These are phyloP conservation scores for Botrytis pseudocinerea DNA, from an alignment of 2,329 filamentous ascomycete species.

Conservation along the genomic window DNA sequence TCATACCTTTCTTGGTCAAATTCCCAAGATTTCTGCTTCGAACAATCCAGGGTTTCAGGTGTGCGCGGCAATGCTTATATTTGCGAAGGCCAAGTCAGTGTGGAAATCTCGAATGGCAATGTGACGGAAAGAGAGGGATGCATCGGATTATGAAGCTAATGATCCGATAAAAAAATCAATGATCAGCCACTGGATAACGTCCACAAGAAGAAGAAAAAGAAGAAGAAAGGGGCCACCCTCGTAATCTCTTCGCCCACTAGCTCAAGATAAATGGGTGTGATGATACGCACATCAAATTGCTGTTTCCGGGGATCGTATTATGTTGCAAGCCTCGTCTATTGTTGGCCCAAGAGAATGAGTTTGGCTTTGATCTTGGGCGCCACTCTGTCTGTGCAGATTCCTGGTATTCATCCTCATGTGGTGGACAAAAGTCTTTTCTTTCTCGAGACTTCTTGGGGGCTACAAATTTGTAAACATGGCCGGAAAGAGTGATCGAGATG, in stretches of 20 bases:
- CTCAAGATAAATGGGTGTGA: background rate
- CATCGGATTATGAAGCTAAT: background rate
- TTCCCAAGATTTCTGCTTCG: background rate
- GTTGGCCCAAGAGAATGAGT: slow-evolving; percentile 4
- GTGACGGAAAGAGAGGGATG: slow-evolving; percentile 3
- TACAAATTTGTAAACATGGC: background rate
- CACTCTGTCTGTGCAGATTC: slow-evolving; percentile 3
- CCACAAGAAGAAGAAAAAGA: background rate
- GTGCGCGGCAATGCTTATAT: background rate
- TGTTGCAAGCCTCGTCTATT: background rate
- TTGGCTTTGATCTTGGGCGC: background rate
- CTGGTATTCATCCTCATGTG: background rate
- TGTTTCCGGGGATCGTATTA: background rate
- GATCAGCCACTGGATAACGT: background rate
- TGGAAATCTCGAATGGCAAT: background rate
- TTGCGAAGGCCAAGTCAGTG: background rate
- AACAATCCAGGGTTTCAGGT: background rate
- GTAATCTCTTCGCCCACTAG: background rate
- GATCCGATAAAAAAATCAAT: slow-evolving; percentile 14
- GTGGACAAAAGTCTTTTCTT: background rate
- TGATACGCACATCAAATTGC: slow-evolving; percentile 14
- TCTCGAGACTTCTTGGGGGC: background rate
- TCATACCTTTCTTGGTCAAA: background rate
- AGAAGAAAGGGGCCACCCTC: slow-evolving; percentile 1
- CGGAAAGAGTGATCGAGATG: background rate